Evolutionary conservation across 805 yeast genomes (phyloP), one percentile per base, ranked within the genome.

Genomic region (Yamadazyma sp.): DNA sequence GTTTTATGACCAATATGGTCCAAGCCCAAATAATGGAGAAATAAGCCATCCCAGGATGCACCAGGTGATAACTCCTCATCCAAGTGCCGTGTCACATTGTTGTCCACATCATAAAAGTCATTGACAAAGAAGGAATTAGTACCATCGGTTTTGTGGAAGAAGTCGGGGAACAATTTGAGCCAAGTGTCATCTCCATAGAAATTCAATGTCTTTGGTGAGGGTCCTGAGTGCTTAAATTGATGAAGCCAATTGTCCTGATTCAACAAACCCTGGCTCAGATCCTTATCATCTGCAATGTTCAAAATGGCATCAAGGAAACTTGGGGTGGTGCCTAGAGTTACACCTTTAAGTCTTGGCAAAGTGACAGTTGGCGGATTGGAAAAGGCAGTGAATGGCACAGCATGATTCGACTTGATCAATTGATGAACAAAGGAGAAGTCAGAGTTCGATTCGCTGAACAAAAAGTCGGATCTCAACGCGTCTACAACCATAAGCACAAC

Each of bases 1-100:
- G 95, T 95, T 56, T 89, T 91, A 59, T 93, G 99, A 2, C 99
- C 99, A 51, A 93, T 93, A 57, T 93, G 99, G 56, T 93, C 99
- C 19, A 93, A 67, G 0, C 99, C 99, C 13, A 93, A 64, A 52
- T 91, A 93, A 57, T 93, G 99, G 25, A 93, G 64, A 26, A 93
- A 82, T 44, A 93, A 64, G 4, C 81, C 83, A 55, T 93, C 96
- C 98, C 98, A 93, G 3, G 62, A 46, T 0, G 47, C 28, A 13
- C 57, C 47, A 1, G 60, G 53, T 9, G 58, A 50, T 18, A 91
- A 57, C 47, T 87, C 86, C 5, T 55, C 48, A 27, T 77, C 81
- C 20, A 93, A 57, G 58, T 93, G 97, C 33, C 97, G 71, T 0
- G 98, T 90, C 3, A 93, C 99, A 50, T 93, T 93, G 46, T 75